Base-by-base conservation (phyloP, 139 green algal species). In the Desmodesmus armatus region DNA sequence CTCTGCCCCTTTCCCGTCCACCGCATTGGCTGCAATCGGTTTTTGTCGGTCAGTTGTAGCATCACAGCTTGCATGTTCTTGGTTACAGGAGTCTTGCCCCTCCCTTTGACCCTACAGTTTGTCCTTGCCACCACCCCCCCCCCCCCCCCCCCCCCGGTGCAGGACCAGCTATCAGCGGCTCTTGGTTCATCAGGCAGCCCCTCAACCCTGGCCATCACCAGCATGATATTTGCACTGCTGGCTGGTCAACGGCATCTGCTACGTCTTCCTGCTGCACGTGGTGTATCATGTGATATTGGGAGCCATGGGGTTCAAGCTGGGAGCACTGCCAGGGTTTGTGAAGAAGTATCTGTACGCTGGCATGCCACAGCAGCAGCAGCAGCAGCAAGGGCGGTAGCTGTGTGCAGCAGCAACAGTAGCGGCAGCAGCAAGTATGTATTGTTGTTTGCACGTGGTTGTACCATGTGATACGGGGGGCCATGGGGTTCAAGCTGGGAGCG, bases 371-470 rank as follows among this genome's bases (percentile, higher is more conserved):
- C 76, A 82, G 76, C 23, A 37, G 17, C 74, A 69, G 47, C 47
- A 66, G 44, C 73, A 80, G 73, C 73, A 49, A 9, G 70, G n/a
- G n/a, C n/a, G n/a, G n/a, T n/a, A n/a, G n/a, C n/a, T n/a, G n/a
- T n/a, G n/a, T n/a, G n/a, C n/a, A n/a, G n/a, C n/a, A n/a, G n/a
- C n/a, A n/a, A n/a, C n/a, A n/a, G n/a, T n/a, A n/a, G n/a, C n/a
- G n/a, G n/a, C n/a, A n/a, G n/a, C n/a, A n/a, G n/a, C n/a, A n/a
- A n/a, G n/a, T 96, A 96, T 85, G 83, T 91, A 27, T 91, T 91
- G 67, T 87, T 96, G 51, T 85, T 95, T n/a, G 79, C 93, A 97
- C 49, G 75, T 96, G 5, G 58, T 97, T 25, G n/a, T 96, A 96
- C 80, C 82, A 90, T 65, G 63, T 96, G 29, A 55, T 96, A 40